Base-by-base conservation (phyloP, 306 rosid genomes). In the Calophaca sinica region DNA sequence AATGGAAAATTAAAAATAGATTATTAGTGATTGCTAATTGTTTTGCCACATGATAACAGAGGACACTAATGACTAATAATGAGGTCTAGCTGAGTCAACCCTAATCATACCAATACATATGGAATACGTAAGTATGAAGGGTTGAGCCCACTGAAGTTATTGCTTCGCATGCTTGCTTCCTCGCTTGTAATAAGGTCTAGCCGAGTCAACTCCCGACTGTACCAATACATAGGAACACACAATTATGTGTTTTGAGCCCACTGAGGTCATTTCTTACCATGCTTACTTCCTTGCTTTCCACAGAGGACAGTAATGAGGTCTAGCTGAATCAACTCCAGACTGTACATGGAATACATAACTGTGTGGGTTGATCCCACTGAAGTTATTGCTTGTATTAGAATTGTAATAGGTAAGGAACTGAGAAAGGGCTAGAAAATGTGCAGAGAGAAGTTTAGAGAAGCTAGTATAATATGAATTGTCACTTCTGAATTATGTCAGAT, bases 111-210 rank as follows among this genome's bases (percentile, higher is more conserved):
- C 12, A 55, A 9, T 12, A 14, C 68, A 62, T 39, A 41, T 62
- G 50, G 51, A 39, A 38, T 33, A 62, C 50, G 39, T 62, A 61
- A 62, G 6, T 36, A 2, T n/a, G n/a, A n/a, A n/a, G n/a, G n/a
- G n/a, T 36, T 61, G 67, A 61, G 12, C 67, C 67, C 46, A 61
- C 46, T 36, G 4, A 36, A 36, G 46, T 36, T 36, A 58, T 58
- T 58, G 64, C 41, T 9, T 58, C n/a, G 13, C 41, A 31, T 31
- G 8, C 14, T 58, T 31, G 41, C 64, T 10, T 58, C 42, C 14
- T 58, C 12, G 15, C 41, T 10, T 58, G 2, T 58, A 55, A 26
- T 28, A 31, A 9, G 64, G 41, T 58, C 15, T 6, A 58, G 15
- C 63, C 9, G 15, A 58, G 63, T 58, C 63, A 54, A 54, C 61